Percentiles rank a stretch among this genome's conserved stretches.
phyloP scores from a whole-genome alignment of 495 filamentous ascomycete species.

The Lophium mytilinum region DNA sequence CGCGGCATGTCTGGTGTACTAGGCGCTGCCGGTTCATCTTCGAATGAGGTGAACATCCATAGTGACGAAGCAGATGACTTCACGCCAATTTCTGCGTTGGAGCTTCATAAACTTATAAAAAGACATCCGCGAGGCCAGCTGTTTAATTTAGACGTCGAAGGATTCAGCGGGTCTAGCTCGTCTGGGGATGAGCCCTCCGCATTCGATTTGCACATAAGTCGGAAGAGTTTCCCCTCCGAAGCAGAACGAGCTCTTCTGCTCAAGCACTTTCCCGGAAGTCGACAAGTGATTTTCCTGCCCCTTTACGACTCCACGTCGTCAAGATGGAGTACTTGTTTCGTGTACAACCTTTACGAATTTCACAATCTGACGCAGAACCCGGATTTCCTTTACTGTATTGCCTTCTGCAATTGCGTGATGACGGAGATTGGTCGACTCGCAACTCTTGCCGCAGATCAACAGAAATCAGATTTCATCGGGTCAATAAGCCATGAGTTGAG shows the following conservation, averaged over 20 bases:
- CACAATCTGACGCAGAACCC: slow-evolving; percentile 1
- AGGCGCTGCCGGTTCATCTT: not conserved
- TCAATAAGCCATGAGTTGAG: slow-evolving; percentile 22
- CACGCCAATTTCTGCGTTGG: not conserved
- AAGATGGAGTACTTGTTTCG: slow-evolving; percentile 10
- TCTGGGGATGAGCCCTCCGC: not conserved
- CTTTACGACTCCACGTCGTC: slow-evolving; percentile 11
- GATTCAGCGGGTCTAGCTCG: not conserved
- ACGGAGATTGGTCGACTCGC: slow-evolving; percentile 17
- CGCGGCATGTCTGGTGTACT: not conserved
- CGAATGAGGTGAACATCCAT: not conserved
- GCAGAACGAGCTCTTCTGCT: slow-evolving; percentile 1
- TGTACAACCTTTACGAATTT: slow-evolving; percentile 7
- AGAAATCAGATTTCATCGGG: slow-evolving; percentile 21
- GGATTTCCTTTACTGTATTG: slow-evolving; percentile 8
- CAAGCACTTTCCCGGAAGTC: slow-evolving; percentile 2
- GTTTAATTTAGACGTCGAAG: not conserved
- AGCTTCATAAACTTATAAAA: not conserved
- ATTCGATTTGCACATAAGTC: not conserved
- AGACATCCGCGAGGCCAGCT: not conserved
- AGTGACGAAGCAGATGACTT: not conserved
- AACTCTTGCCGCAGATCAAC: slow-evolving; percentile 11
- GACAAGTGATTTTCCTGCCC: slow-evolving; percentile 13
- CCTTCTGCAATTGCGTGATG: slow-evolving; percentile 22
- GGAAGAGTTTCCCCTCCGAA: slow-evolving; percentile 1